phyloP scores from a whole-genome alignment of 306 rosid species.

The Sophora flavescens region DNA sequence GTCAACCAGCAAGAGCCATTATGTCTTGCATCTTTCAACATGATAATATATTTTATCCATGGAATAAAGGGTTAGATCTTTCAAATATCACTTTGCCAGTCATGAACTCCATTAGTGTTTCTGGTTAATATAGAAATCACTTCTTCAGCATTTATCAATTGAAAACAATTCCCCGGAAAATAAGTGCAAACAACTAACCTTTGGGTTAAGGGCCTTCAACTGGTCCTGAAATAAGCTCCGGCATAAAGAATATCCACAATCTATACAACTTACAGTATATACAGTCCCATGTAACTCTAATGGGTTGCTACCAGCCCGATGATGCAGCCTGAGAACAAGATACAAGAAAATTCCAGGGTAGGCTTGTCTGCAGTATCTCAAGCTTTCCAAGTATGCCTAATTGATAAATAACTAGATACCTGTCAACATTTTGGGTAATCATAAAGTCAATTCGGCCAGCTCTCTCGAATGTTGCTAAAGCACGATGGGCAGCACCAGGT shows the following conservation, averaged over 20 bases:
- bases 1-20: conserved; percentile 16
- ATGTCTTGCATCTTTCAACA: conserved; percentile 30
- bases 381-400: conserved; percentile 20
- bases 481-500: conserved; percentile 79
- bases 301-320: conserved; percentile 94
- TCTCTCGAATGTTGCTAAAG: conserved; percentile 79
- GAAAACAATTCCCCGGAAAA: conserved; percentile 1
- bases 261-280: conserved; percentile 76
- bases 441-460: conserved; percentile 74
- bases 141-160: conserved; percentile 28
- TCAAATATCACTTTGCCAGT: conserved; percentile 14
- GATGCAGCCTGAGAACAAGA: conserved; percentile 79
- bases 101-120: conserved; percentile 12
- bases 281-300: conserved; percentile 97
- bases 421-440: conserved; percentile 94
- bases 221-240: conserved; percentile 86
- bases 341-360: conserved; percentile 42
- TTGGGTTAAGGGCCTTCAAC: conserved; percentile 84
- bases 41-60: conserved; percentile 13
- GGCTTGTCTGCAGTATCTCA: conserved; percentile 39
- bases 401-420: conserved; percentile 54
- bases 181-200: conserved; percentile 60
- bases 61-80: conserved; percentile 1
- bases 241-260: conserved; percentile 74
- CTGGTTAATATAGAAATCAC: not conserved